Conservation (phyloP, 345 rosid species). For the Aurinia saxatilis region DNA sequence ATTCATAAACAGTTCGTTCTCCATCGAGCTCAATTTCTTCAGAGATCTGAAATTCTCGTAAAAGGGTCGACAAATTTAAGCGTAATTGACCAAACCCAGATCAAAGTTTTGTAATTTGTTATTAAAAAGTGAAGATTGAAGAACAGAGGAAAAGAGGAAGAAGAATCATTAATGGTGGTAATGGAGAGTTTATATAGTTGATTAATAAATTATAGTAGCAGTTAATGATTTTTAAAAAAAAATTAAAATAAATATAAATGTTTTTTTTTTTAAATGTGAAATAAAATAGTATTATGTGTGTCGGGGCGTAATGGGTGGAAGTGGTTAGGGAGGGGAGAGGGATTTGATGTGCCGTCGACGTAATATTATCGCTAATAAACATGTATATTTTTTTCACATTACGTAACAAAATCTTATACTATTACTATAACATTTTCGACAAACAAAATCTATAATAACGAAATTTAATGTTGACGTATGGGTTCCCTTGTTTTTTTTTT, state of each 20-base stretch:
- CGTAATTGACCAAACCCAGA: background rate
- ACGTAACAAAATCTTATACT: too few species aligned
- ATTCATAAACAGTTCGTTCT: constrained; percentile 37
- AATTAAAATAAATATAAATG: too few species aligned
- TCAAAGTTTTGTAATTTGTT: constrained; percentile 11
- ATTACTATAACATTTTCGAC: background rate
- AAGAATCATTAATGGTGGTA: constrained; percentile 19
- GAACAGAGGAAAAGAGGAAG: constrained; percentile 11
- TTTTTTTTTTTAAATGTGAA: background rate
- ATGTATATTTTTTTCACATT: background rate
- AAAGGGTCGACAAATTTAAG: background rate
- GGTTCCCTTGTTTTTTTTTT: background rate
- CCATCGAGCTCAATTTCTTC: constrained; percentile 26
- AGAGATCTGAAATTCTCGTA: background rate
- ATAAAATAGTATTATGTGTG: background rate
- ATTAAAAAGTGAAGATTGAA: background rate
- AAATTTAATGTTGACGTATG: background rate
- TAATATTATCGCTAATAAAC: background rate
- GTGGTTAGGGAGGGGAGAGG: background rate
- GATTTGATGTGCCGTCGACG: constrained; percentile 37
- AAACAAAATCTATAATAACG: background rate
- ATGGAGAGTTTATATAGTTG: constrained; percentile 25
- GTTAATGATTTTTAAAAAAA: constrained; percentile 35
- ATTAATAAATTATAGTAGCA: constrained; percentile 8
- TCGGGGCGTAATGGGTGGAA: constrained; percentile 33